A percentile compares a stretch with the other conserved stretches of the same genome.
Evolutionary conservation across 805 yeast genomes (phyloP).

Genomic region (Ogataea methylovora): DNA sequence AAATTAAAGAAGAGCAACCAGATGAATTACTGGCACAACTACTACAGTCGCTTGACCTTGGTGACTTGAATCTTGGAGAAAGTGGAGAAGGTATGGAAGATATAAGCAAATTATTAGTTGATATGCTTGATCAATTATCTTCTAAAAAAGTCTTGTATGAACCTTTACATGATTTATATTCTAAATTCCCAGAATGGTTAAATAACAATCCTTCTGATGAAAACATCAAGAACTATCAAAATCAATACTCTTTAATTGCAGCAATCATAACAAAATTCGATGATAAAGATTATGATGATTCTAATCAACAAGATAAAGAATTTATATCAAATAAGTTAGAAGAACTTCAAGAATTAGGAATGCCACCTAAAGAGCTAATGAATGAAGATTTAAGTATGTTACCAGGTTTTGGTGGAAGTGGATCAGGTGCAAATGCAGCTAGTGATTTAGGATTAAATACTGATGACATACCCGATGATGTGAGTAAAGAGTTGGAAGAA

Average conservation of each 20-base stretch:
- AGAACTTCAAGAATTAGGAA: conserved; percentile 64
- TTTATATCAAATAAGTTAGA: conserved; percentile 54
- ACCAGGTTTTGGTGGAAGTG: conserved; percentile 37
- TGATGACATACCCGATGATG: conserved; percentile 46
- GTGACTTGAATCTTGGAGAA: conserved; percentile 27
- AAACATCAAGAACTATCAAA: conserved; percentile 39
- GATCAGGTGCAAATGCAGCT: conserved; percentile 15
- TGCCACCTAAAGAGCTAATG: conserved; percentile 72
- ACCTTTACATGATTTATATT: conserved; percentile 75
- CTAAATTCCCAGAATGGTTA: conserved; percentile 69
- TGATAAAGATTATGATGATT: conserved; percentile 50
- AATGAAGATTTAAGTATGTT: conserved; percentile 33
- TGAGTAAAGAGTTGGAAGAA: conserved; percentile 47
- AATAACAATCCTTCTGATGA: conserved; percentile 31
- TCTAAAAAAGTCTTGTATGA: conserved; percentile 82
- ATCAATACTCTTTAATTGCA: conserved; percentile 55
- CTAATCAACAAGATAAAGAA: conserved; percentile 34
- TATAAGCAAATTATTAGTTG: conserved; percentile 52
- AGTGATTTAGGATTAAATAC: conserved; percentile 37
- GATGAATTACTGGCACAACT: conserved; percentile 56
- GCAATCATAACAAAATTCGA: conserved; percentile 65
- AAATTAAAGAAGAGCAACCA: conserved; percentile 30
- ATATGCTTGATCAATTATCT: conserved; percentile 74
- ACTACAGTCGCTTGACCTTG: conserved; percentile 52
- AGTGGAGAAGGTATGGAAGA: conserved; percentile 18